Conservation (phyloP, 23 red algal genomes). For the Chondrus crispus region DNA sequence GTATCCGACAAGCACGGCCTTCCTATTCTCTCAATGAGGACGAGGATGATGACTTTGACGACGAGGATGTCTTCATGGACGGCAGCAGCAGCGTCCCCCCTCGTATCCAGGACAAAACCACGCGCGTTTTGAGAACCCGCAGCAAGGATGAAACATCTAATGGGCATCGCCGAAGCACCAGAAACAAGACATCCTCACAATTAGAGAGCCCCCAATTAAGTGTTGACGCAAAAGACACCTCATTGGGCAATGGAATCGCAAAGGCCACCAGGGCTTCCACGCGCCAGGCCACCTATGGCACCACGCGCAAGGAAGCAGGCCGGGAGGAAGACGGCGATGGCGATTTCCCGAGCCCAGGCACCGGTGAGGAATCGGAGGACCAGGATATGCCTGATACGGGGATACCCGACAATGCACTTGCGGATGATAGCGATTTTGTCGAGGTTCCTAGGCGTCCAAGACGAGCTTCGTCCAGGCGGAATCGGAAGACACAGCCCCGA, state of each 20-base stretch:
- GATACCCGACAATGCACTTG: neutral
- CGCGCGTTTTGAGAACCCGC: too few relatives aligned
- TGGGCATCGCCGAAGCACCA: neutral
- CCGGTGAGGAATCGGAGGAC: constrained; percentile 52
- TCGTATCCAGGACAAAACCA: neutral
- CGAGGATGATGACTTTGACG: constrained; percentile 1
- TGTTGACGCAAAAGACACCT: neutral
- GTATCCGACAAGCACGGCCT: neutral
- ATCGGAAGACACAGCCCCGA: constrained; percentile 16
- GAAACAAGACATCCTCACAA: neutral
- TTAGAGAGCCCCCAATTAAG: neutral
- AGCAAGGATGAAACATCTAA: neutral
- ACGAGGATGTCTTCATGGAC: neutral
- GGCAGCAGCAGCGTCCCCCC: neutral
- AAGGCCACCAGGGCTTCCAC: too few relatives aligned
- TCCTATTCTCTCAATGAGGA: neutral
- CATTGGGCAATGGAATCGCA: too few relatives aligned
- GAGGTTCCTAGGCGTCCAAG: neutral
- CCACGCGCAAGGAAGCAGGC: constrained; percentile 8
- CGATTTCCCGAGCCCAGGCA: constrained; percentile 7
- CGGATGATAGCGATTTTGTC: constrained; percentile 18
- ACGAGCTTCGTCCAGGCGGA: neutral
- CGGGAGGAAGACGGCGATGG: constrained; percentile 7
- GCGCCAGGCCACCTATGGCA: too few relatives aligned
- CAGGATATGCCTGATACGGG: neutral